A percentile compares a stretch with the other conserved stretches of the same genome.
Conservation (phyloP, 441 rosid species). For the California macrophylla region DNA sequence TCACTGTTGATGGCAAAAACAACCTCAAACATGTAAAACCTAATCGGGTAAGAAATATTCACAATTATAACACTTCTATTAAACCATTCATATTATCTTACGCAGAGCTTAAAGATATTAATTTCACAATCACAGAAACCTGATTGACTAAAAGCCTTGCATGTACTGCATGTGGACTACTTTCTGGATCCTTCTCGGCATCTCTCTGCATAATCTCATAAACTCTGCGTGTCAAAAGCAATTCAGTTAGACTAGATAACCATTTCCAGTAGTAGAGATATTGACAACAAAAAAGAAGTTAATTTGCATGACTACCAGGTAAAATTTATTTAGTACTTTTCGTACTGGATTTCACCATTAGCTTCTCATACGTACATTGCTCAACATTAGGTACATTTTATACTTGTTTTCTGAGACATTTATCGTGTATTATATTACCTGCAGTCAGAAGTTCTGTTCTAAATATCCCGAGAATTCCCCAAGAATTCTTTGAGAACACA, state of each 20-base stretch:
- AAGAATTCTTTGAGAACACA: too few species aligned
- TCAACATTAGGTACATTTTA: neutral
- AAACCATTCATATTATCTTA: neutral
- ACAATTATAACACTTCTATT: neutral
- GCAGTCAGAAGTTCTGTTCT: neutral
- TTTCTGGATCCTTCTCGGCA: constrained; percentile 60
- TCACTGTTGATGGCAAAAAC: neutral
- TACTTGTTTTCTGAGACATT: neutral
- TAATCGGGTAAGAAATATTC: neutral
- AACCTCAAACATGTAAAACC: too few species aligned
- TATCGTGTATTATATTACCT: neutral
- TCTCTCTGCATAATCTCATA: constrained; percentile 66
- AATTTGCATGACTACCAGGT: neutral
- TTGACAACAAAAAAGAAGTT: constrained; percentile 3
- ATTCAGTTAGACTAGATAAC: constrained; percentile 16
- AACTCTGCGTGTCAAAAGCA: constrained; percentile 44
- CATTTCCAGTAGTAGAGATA: neutral
- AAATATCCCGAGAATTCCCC: too few species aligned
- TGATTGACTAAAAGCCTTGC: constrained; percentile 68
- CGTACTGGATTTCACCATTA: neutral
- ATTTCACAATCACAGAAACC: constrained; percentile 37
- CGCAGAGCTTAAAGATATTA: constrained; percentile 10
- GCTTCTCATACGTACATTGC: neutral
- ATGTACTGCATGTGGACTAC: constrained; percentile 40
- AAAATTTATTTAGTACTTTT: neutral